Evolutionary conservation across 2,329 filamentous ascomycete species (phyloP).

Genomic region (Ambrosiella xylebori): DNA sequence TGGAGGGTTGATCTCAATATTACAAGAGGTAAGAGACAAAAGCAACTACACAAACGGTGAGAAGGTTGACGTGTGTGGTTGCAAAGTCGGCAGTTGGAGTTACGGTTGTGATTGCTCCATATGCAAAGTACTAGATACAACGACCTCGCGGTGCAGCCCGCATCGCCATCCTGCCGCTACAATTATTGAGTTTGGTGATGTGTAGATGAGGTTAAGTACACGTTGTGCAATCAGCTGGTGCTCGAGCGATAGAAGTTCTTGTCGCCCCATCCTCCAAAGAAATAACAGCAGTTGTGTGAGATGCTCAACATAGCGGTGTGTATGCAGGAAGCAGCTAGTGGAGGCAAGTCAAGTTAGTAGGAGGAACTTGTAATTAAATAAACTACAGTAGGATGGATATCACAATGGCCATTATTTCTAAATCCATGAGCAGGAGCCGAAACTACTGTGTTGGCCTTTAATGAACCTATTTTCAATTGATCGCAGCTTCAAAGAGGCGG

Average conservation of each 20-base stretch:
- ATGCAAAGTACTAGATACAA: background rate
- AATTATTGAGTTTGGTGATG: background rate
- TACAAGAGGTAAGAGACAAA: background rate
- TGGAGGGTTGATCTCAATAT: slow-evolving; percentile 2
- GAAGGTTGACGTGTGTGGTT: background rate
- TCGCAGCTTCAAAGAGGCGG: no score
- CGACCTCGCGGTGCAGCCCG: background rate
- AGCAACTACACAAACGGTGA: background rate
- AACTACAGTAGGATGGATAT: no score
- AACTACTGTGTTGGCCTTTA: no score
- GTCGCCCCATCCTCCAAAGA: background rate
- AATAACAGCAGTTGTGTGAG: no score
- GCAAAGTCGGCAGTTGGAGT: background rate
- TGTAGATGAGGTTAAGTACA: background rate
- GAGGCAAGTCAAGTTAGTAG: background rate
- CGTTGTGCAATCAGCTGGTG: background rate
- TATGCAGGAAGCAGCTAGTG: background rate
- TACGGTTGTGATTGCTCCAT: background rate
- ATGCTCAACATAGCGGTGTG: background rate
- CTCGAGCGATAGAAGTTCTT: background rate
- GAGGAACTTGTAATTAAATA: background rate
- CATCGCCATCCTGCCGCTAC: background rate
- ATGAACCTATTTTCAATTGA: no score
- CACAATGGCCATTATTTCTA: no score
- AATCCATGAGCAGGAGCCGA: no score